Conservation (phyloP, 2,329 filamentous ascomycete species). For the Leptographium flavum region DNA sequence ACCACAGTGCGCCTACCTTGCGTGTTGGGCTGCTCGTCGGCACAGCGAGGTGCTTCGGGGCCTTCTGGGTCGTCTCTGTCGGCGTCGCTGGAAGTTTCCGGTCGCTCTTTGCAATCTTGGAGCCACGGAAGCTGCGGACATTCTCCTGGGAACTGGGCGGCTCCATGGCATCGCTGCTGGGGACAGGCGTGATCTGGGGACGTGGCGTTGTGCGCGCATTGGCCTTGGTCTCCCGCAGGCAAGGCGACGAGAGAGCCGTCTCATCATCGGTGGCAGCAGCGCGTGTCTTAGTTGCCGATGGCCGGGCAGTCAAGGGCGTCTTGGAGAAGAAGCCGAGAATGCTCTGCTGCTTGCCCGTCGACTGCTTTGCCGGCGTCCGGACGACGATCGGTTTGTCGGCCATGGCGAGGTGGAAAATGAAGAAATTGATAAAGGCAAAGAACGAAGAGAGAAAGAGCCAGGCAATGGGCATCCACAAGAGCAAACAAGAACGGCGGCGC, state of each 20-base stretch:
- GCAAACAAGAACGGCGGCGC: neutral
- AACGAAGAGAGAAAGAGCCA: neutral
- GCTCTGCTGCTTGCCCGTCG: slow-evolving; percentile 48
- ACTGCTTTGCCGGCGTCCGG: slow-evolving; percentile 25
- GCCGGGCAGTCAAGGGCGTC: slow-evolving; percentile 16
- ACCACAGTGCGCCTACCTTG: slow-evolving; percentile 41
- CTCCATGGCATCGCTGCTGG: slow-evolving; percentile 64
- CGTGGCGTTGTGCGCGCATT: slow-evolving; percentile 25
- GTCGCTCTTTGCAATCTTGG: slow-evolving; percentile 35
- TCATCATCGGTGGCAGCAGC: slow-evolving; percentile 12
- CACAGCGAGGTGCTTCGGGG: slow-evolving; percentile 24
- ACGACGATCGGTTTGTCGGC: slow-evolving; percentile 16
- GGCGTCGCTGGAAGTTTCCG: slow-evolving; percentile 25
- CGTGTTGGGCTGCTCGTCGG: slow-evolving; percentile 60
- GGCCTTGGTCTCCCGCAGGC: slow-evolving; percentile 32
- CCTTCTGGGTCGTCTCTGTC: slow-evolving; percentile 29
- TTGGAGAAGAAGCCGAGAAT: slow-evolving; percentile 74
- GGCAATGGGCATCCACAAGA: too few relatives aligned
- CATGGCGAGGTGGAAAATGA: slow-evolving; percentile 10
- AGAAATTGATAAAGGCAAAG: neutral
- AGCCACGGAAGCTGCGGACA: slow-evolving; percentile 32
- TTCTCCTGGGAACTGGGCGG: slow-evolving; percentile 57
- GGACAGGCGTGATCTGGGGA: slow-evolving; percentile 51
- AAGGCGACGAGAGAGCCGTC: slow-evolving; percentile 18
- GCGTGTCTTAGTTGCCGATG: slow-evolving; percentile 11